A percentile compares a stretch with the other conserved stretches of the same genome.
phyloP scores from a whole-genome alignment of 371 early-diverging fungal genomes.

The Mucor piriformis region DNA sequence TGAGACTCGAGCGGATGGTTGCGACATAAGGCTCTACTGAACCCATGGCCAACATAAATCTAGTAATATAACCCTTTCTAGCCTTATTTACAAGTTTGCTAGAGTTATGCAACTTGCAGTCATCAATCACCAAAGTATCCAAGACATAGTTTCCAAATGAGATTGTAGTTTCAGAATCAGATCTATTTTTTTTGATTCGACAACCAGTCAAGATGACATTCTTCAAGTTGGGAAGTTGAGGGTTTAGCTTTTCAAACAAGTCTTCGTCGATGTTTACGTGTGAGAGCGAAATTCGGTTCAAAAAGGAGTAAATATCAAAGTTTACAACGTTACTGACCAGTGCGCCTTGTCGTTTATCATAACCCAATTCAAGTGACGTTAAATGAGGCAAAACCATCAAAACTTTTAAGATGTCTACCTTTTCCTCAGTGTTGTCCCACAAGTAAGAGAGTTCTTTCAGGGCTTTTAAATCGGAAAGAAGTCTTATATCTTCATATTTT shows the following conservation, averaged over 20 bases:
- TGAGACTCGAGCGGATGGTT: neutral
- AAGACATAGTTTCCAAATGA: neutral
- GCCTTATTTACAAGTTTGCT: neutral
- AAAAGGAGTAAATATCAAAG: neutral
- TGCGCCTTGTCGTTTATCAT: neutral
- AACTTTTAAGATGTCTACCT: neutral
- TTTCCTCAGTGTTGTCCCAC: neutral
- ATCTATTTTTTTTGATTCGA: neutral
- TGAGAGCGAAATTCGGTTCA: neutral
- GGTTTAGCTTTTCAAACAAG: neutral
- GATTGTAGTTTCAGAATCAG: neutral
- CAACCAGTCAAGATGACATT: neutral
- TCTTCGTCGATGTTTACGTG: neutral
- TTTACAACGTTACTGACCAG: neutral
- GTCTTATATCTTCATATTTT: neutral
- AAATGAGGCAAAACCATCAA: neutral
- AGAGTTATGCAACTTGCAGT: neutral
- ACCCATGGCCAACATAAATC: neutral
- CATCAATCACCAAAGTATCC: neutral
- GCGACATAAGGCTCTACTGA: neutral
- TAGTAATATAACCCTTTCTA: neutral
- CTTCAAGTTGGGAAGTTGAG: neutral
- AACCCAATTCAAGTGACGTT: neutral
- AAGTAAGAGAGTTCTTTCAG: neutral
- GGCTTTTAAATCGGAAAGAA: neutral